Evolutionary conservation across 1,284 basidiomycete genomes (phyloP), one percentile per base, ranked within the genome.

Genomic region (Puccinia hordei): DNA sequence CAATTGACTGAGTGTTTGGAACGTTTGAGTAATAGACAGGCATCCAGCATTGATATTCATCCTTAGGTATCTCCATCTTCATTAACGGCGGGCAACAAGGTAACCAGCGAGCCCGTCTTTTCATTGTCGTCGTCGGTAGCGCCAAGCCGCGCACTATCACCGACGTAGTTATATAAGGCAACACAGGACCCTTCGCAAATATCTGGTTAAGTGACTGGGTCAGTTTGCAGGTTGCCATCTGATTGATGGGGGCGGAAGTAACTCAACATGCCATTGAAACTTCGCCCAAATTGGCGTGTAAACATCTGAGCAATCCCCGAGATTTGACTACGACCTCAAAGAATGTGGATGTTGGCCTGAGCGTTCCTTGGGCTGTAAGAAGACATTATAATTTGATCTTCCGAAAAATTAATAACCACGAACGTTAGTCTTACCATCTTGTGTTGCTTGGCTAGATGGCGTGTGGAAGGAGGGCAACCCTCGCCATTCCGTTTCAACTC

Each of bases 401-500:
- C 53, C 19, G n/a, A 53, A 71, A 3, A 17, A 49, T 4, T 15
- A 53, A 35, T 22, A 27, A 30, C 30, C 22, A 3, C 27, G 46
- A 10, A 24, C n/a, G n/a, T 30, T 27, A 53, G 49, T 57, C n/a
- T 33, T 41, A 57, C 35, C 51, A 6, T 73, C 71, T 73, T 73
- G 38, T 2, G 30, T 49, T 55, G 15, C 27, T 73, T 73, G 71
- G 22, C 15, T 38, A 44, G 53, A 73, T 24, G 33, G 19, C 3
- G 9, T 41, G 13, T 59, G 51, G 38, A 38, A 46, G 24, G 55
- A 19, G 55, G 51, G 41, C 41, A 80, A 65, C 19, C 66, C 77
- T 46, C 69, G 68, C 77, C 77, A 80, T 63, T 72, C 68, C 57
- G 77, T 80, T 41, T 80, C 68, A 33, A 80, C 69, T 27, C 59